phyloP scores from a whole-genome alignment of 176 grass and related monocot species.

The Chrysopogon serrulatus region DNA sequence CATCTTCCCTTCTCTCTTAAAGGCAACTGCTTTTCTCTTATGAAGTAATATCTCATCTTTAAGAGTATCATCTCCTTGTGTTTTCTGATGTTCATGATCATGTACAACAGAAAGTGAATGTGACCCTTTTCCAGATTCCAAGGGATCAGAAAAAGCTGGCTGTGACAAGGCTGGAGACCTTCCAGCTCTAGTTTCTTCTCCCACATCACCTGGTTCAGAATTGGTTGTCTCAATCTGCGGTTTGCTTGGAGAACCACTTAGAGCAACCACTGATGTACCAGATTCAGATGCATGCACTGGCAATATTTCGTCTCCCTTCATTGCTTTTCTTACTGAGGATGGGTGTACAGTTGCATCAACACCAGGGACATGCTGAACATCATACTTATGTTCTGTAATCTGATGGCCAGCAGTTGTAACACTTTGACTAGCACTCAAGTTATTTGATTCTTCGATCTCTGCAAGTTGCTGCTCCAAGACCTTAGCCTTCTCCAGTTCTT shows the following conservation, averaged over 20 bases:
- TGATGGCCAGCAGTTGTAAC: not conserved
- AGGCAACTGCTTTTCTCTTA: constrained; percentile 77
- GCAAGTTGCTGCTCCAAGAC: constrained; percentile 72
- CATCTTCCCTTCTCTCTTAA: constrained; percentile 90
- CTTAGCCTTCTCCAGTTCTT: constrained; percentile 81
- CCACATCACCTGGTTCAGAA: not conserved
- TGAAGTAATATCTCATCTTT: constrained; percentile 77
- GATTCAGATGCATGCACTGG: not conserved
- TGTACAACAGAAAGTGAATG: constrained; percentile 22
- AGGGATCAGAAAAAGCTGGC: constrained; percentile 15
- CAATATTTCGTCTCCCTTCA: not conserved
- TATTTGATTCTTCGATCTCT: constrained; percentile 49
- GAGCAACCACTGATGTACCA: not conserved
- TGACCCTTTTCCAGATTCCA: constrained; percentile 19
- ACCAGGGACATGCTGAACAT: constrained; percentile 1
- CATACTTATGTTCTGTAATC: constrained; percentile 15
- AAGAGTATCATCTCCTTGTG: constrained; percentile 37
- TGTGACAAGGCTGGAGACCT: not conserved
- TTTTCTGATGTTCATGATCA: constrained; percentile 18
- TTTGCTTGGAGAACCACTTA: not conserved
- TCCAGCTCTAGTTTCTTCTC: not conserved
- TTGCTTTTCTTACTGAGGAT: not conserved
- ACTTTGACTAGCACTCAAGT: constrained; percentile 19
- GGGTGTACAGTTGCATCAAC: not conserved
- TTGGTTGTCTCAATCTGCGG: not conserved